Evolutionary conservation across 2,329 filamentous ascomycete genomes (phyloP), one percentile per base, ranked within the genome.

Genomic region (Elsinoe ampelina): DNA sequence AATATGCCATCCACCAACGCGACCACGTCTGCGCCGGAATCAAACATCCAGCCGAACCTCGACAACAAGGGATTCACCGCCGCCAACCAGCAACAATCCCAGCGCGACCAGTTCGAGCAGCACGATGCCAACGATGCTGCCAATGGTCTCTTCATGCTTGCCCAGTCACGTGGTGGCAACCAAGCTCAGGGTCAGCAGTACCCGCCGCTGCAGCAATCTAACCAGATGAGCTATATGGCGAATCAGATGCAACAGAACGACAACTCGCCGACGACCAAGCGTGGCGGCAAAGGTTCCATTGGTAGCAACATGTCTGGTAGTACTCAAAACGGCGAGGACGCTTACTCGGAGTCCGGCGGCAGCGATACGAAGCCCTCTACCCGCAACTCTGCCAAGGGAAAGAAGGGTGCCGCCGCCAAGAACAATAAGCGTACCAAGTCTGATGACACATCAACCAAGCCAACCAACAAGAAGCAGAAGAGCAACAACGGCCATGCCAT

Each of bases 91-190:
- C 63, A 66, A 32, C 70, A 71, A 57, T 65, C 71, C 30, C 71
- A 69, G 56, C 72, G 72, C 58, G 86, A 88, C 55, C 81, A 85
- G 3, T 95, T 90, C 67, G 86, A 91, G 58, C 87, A 90, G 41
- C 89, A 95, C 71, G 92, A 95, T 67, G 83, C 83, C 55, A 95
- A 92, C 65, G 92, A 95, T 73, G 93, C 92, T 42, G 93, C 92
- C 54, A 97, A 96, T 68, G 91, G 93, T 30, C 78, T 98, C 0
- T 95, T 89, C 65, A 86, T 96, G 80, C 78, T 98, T 58, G 91
- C 93, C 1, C 85, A 89, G 66, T 83, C 84, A 56, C 80, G 80
- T 57, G 80, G 79, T 57, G 77, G 76, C 22, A 79, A 85, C 61
- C 72, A 77, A 35, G 59, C 84, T 75, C 77, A 81, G 73, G 42